Percentiles rank a stretch among this genome's conserved stretches.
These are phyloP conservation scores for Moesziomyces parantarcticus DNA, from an alignment of 1,284 basidiomycete genomes.

Conservation along the genomic window DNA sequence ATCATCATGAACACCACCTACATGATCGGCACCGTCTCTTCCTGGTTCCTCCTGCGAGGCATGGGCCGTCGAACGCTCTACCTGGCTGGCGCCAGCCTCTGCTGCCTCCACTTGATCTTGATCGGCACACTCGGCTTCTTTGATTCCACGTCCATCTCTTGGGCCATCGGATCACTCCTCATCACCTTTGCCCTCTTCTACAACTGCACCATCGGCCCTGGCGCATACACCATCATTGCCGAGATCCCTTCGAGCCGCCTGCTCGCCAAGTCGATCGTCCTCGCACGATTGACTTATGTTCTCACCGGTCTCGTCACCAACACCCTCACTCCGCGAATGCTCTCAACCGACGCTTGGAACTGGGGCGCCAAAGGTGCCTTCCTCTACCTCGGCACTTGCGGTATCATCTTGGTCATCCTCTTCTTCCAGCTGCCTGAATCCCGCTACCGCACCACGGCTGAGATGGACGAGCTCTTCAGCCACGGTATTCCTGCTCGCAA, in stretches of 20 bases:
- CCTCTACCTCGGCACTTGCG: constrained; percentile 68
- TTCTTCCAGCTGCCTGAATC: constrained; percentile 62
- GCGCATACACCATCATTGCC: constrained; percentile 70
- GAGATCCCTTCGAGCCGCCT: constrained; percentile 70
- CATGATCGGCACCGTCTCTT: constrained; percentile 68
- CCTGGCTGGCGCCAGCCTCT: constrained; percentile 69
- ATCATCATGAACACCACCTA: constrained; percentile 68
- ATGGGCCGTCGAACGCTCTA: constrained; percentile 70
- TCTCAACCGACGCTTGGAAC: constrained; percentile 69
- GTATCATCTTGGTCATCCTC: constrained; percentile 42
- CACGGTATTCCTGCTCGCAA: constrained; percentile 63
- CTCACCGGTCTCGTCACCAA: constrained; percentile 65
- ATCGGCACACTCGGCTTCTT: constrained; percentile 69
- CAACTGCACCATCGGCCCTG: constrained; percentile 68
- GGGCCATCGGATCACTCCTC: constrained; percentile 70
- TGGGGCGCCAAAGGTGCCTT: constrained; percentile 69
- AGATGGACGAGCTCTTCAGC: constrained; percentile 61
- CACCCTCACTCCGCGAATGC: constrained; percentile 69
- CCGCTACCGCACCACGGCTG: constrained; percentile 47
- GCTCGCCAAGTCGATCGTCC: constrained; percentile 71
- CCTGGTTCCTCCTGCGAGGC: constrained; percentile 69
- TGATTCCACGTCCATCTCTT: constrained; percentile 25
- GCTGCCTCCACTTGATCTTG: constrained; percentile 68
- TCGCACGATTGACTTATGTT: constrained; percentile 70
- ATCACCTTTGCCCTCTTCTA: constrained; percentile 69